Evolutionary conservation across 1,284 basidiomycete species (phyloP), one percentile per base, ranked within the genome.

Genomic region (Microbotryum intermedium): DNA sequence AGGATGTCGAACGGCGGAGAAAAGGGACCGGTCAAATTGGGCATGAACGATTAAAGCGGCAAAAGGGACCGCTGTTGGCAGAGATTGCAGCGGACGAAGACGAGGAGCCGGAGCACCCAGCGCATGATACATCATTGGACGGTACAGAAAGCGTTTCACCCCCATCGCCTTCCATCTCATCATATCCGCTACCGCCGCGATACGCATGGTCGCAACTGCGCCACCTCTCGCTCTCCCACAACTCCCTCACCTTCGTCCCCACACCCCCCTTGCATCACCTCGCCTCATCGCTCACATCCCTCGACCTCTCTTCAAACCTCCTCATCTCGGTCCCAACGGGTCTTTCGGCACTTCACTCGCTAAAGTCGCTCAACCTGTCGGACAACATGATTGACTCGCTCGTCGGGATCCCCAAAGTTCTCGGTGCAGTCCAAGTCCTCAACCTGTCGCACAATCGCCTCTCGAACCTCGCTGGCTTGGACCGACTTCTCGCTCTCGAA

Each of bases 331-430:
- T 77, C 20, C 91, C 90, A 0, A 77, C 85, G 4, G 65, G 60
- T 16, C 80, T 97, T 21, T 81, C 84, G 6, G 72, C 79, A 0
- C 81, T 97, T 9, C 83, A 85, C 70, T 86, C 84, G 62, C 86
- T 97, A 51, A 76, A 82, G 49, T 88, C 86, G 34, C 85, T 98
- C 70, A 94, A 95, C 75, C 82, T 98, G 21, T 81, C 87, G 20
- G 87, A 92, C 75, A 97, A 98, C 77, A 87, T 97, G 82, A 92
- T 98, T 68, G 91, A 94, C 70, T 93, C 92, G 7, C 87, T 97
- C 20, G 81, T 93, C 4, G 89, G 88, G 29, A 91, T 93, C 54
- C 87, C 90, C 71, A 82, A 82, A 42, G 65, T 59, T 2, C 80
- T 94, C n/a, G 88, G 88, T 3, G 84, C 86, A 64, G 79, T 93